Evolutionary conservation across 179 eudicot genomes (phyloP).

Genomic region (Heliamphora pulchella): DNA sequence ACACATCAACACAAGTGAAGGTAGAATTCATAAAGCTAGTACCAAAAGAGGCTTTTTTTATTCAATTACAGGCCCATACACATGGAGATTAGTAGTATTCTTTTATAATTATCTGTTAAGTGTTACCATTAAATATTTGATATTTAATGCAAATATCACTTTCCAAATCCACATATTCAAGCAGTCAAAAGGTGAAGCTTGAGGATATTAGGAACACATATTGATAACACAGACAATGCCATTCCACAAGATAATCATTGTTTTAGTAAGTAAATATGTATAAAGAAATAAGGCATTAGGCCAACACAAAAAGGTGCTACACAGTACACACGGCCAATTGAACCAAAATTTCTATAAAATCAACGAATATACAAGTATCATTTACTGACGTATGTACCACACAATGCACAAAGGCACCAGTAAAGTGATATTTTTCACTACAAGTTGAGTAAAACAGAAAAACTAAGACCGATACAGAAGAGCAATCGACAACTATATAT

Average conservation of each 20-base stretch:
- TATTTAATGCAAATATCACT: neutral
- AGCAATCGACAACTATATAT: neutral
- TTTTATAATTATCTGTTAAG: no score
- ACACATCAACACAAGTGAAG: neutral
- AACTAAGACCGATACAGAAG: neutral
- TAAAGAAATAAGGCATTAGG: no score
- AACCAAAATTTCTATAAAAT: no score
- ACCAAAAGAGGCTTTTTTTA: neutral
- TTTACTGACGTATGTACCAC: no score
- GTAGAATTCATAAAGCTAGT: neutral
- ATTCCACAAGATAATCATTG: no score
- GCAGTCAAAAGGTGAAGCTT: neutral
- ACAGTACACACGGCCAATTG: no score
- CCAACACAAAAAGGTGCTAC: no score
- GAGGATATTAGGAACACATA: slow-evolving; percentile 29
- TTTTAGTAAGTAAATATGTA: no score
- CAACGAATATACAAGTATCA: no score
- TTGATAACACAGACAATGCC: slow-evolving; percentile 20
- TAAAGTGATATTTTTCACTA: no score
- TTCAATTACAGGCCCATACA: neutral
- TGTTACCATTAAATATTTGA: neutral
- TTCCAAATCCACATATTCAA: neutral
- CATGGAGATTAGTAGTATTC: no score
- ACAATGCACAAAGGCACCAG: no score
- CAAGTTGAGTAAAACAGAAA: neutral